Percentiles rank a stretch among this genome's conserved stretches.
phyloP scores from a whole-genome alignment of 805 yeast species.

The Barnettozyma californica region DNA sequence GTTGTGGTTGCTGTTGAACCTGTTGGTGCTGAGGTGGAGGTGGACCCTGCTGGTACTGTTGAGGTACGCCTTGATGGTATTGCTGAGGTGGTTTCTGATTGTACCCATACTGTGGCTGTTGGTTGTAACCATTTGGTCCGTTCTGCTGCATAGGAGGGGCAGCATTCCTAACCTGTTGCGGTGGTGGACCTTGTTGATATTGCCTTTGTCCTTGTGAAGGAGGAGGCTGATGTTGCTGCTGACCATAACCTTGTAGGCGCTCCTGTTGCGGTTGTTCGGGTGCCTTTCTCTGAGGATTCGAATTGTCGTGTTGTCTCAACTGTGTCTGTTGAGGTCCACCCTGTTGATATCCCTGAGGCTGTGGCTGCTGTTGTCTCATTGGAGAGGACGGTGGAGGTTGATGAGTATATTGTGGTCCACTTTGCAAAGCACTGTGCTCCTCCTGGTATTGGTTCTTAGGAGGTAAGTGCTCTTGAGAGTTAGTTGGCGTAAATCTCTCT shows the following conservation, averaged over 20 bases:
- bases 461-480: slow-evolving; percentile 13
- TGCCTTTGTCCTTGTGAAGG: slow-evolving; percentile 1
- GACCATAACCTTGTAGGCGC: slow-evolving; percentile 1
- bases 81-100: slow-evolving; percentile 6
- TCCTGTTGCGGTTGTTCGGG: slow-evolving; percentile 8
- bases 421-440: slow-evolving; percentile 4
- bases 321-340: slow-evolving; percentile 2
- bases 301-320: background rate
- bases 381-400: slow-evolving; percentile 1
- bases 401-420: slow-evolving; percentile 2
- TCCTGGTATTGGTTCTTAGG: slow-evolving; percentile 1
- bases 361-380: slow-evolving; percentile 1
- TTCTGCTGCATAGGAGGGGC: background rate
- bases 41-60: slow-evolving; percentile 7
- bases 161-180: background rate
- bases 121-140: background rate
- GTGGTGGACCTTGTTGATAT: slow-evolving; percentile 3
- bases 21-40: slow-evolving; percentile 13
- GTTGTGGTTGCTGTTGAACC: slow-evolving; percentile 7
- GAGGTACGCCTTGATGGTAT: slow-evolving; percentile 7
- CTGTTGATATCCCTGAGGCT: background rate
- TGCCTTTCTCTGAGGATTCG: slow-evolving; percentile 4
- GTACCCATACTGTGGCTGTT: background rate
- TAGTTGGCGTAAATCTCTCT: slow-evolving; percentile 20
- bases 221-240: background rate